These are phyloP conservation scores for Fusarium agapanthi DNA, from an alignment of 2,329 filamentous ascomycete species.

Conservation along the genomic window DNA sequence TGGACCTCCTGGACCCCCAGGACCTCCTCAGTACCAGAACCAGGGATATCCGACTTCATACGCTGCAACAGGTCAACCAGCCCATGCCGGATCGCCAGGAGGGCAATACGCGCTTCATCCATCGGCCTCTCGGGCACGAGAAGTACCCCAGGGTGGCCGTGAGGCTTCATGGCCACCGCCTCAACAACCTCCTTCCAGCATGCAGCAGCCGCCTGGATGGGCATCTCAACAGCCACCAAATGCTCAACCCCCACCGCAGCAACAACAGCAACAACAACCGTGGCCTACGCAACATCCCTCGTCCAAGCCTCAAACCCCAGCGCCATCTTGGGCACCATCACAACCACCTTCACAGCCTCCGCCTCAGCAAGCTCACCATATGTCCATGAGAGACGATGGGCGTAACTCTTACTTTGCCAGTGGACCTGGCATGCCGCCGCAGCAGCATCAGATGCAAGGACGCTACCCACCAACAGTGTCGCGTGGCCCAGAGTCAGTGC, in stretches of 20 bases:
- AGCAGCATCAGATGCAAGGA: constrained; percentile 48
- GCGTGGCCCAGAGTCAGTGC: constrained; percentile 53
- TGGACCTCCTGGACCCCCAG: constrained; percentile 49
- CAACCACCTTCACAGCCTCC: constrained; percentile 48
- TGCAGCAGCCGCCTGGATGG: constrained; percentile 45
- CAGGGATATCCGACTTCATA: constrained; percentile 57
- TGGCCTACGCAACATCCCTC: constrained; percentile 47
- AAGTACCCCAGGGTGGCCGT: constrained; percentile 50
- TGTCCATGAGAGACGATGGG: constrained; percentile 50
- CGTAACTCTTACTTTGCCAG: constrained; percentile 49
- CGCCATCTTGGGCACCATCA: constrained; percentile 46
- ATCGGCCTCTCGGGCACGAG: constrained; percentile 54
- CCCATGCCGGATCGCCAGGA: constrained; percentile 61
- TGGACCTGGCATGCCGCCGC: constrained; percentile 36
- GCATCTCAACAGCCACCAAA: constrained; percentile 45
- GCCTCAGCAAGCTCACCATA: constrained; percentile 47
- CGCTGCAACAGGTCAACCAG: constrained; percentile 47
- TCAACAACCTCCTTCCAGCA: constrained; percentile 31
- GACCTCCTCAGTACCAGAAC: constrained; percentile 53
- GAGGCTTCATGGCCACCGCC: constrained; percentile 48
- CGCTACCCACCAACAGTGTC: constrained; percentile 51
- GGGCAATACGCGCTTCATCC: constrained; percentile 63
- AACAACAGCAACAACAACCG: constrained; percentile 45
- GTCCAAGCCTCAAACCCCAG: constrained; percentile 48
- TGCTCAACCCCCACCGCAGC: constrained; percentile 45